phyloP scores from a whole-genome alignment of 805 yeast species.

The Sungouiella thailandica region DNA sequence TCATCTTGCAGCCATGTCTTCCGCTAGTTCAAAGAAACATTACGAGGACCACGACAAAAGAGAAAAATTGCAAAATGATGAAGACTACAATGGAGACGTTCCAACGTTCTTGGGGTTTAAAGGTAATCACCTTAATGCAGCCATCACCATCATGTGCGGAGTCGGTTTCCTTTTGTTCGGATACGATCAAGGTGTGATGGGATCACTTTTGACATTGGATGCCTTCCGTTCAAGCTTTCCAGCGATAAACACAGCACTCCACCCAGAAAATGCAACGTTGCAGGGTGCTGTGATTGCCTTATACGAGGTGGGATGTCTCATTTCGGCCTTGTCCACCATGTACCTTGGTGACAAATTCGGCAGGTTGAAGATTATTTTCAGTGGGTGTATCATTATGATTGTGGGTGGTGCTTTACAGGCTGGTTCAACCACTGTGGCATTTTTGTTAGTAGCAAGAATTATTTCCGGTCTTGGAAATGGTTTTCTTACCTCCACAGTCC shows the following conservation, averaged over 20 bases:
- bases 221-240: conserved; percentile 16
- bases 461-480: conserved; percentile 33
- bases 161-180: conserved; percentile 34
- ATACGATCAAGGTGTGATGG: conserved; percentile 42
- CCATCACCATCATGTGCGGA: conserved; percentile 12
- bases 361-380: conserved; percentile 17
- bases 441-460: conserved; percentile 29
- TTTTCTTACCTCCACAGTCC: conserved; percentile 31
- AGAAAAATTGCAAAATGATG: too few relatives aligned
- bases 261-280: conserved; percentile 11
- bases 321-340: conserved; percentile 17
- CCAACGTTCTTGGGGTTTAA: conserved; percentile 10
- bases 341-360: conserved; percentile 19
- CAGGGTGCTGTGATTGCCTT: conserved; percentile 20
- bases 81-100: too few relatives aligned
- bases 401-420: conserved; percentile 22
- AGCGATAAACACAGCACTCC: conserved; percentile 11
- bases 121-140: conserved; percentile 7
- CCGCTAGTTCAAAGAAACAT: too few relatives aligned
- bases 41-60: too few relatives aligned
- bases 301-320: conserved; percentile 20
- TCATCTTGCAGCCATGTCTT: too few relatives aligned
- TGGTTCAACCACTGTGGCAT: conserved; percentile 16
- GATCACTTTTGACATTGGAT: conserved; percentile 18
- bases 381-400: conserved; percentile 17